Base-by-base conservation (phyloP, 495 filamentous ascomycete species). In the Astrothelium subdiscretum region DNA sequence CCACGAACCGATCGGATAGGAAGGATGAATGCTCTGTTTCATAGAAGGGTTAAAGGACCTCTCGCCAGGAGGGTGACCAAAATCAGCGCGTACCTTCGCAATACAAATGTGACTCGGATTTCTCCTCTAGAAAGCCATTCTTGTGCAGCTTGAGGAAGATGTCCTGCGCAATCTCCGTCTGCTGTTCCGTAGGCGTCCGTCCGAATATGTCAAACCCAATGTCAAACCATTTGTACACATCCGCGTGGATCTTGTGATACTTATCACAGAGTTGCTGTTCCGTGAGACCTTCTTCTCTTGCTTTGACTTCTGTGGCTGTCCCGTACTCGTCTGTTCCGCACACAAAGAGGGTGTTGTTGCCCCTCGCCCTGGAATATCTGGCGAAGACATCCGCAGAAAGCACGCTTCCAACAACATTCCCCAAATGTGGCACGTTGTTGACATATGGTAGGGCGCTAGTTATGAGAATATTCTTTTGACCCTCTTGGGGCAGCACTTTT, bases 401-500 rank as follows among this genome's bases (percentile, higher is more conserved):
- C 40, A 96, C 91, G 66, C 86, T 90, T 61, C 94, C 94, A 60
- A 97, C 82, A 61, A 97, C 86, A 74, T 98, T 98, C 60, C 94
- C 92, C 69, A 96, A 79, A 75, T 96, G 92, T 59, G 92, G 94
- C 11, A 95, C 89, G 75, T 96, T 97, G 77, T 97, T 97, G 59
- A 96, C 91, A 71, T 97, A 97, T 44, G 71, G 76, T 62, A 81
- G 67, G 0, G 79, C 79, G 31, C 69, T 74, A 11, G 79, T 81
- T 51, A 81, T 78, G n/a, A 81, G 73, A 42, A 80, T 71, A 64
- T 81, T 81, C 58, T 76, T 68, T 69, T 78, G 74, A 59, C 79
- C 79, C 57, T 69, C 71, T 24, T 70, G 63, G 60, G 78, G 78
- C 22, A 81, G 70, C 35, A 81, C 76, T 65, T 75, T 74, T 22